Conservation (phyloP, 1,139 yeast species). For the Entelexis paramagnoliae region DNA sequence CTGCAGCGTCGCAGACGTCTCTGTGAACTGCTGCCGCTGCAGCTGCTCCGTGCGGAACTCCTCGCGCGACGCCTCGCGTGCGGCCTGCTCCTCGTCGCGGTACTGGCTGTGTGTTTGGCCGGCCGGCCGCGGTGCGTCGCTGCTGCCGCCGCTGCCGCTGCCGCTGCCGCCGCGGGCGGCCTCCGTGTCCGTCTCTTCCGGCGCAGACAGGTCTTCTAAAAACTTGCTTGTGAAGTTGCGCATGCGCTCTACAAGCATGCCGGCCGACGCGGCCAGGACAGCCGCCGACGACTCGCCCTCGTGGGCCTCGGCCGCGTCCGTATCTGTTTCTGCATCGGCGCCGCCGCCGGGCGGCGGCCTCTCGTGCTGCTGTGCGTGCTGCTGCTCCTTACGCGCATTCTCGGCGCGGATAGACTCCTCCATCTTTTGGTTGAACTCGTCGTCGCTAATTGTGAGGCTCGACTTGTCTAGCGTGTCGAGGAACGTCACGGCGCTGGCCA, state of each 20-base stretch:
- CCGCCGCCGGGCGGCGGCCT: background rate
- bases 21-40: conserved; percentile 30
- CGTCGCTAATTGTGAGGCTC: conserved; percentile 51
- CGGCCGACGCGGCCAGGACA: conserved; percentile 33
- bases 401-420: conserved; percentile 30
- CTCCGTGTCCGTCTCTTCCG: background rate
- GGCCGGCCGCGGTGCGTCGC: background rate
- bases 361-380: background rate
- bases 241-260: conserved; percentile 26
- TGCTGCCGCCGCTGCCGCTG: background rate
- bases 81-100: conserved; percentile 32
- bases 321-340: no score
- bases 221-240: conserved; percentile 21
- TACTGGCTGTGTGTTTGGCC: background rate
- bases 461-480: conserved; percentile 50
- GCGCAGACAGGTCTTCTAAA: conserved; percentile 18
- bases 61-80: conserved; percentile 34
- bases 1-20: conserved; percentile 40
- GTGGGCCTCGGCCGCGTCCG: background rate
- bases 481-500: conserved; percentile 75
- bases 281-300: conserved; percentile 25
- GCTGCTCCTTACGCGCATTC: conserved; percentile 13
- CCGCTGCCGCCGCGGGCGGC: background rate
- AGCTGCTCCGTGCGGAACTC: conserved; percentile 31
- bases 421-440: conserved; percentile 44